Percentiles rank a stretch among this genome's conserved stretches.
Conservation (phyloP, 2,329 filamentous ascomycete species). For the Neocatenulostroma microsporum region DNA sequence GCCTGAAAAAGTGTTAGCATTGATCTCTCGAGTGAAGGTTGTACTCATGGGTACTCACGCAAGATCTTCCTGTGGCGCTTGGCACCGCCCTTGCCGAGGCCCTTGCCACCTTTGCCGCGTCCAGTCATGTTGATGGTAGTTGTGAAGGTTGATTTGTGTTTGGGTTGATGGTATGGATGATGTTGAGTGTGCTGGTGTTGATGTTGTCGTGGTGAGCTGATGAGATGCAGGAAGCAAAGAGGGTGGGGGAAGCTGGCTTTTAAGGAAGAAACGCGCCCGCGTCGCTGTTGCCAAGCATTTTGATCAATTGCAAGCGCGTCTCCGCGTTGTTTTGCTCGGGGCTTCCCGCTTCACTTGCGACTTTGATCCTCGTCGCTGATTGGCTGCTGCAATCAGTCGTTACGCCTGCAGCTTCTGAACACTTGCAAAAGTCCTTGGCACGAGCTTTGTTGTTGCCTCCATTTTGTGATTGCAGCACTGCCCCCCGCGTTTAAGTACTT, state of each 20-base stretch:
- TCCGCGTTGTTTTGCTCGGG: too few relatives aligned
- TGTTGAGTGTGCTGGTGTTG: slow-evolving; percentile 13
- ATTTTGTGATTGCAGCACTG: too few relatives aligned
- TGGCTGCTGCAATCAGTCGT: slow-evolving; percentile 3
- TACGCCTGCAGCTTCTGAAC: slow-evolving; percentile 6
- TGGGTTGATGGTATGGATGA: slow-evolving; percentile 20
- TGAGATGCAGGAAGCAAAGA: slow-evolving; percentile 11
- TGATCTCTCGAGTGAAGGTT: too few relatives aligned
- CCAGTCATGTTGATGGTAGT: slow-evolving; percentile 43
- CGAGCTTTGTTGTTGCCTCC: too few relatives aligned
- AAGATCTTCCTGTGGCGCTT: too few relatives aligned
- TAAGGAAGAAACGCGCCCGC: too few relatives aligned
- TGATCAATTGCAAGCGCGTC: too few relatives aligned
- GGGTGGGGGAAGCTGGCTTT: slow-evolving; percentile 5
- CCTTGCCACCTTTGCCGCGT: slow-evolving; percentile 90
- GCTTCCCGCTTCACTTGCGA: too few relatives aligned
- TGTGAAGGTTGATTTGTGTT: slow-evolving; percentile 15
- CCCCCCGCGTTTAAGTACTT: slow-evolving; percentile 3
- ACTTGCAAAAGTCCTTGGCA: too few relatives aligned
- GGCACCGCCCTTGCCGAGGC: slow-evolving; percentile 74
- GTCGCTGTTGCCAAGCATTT: too few relatives aligned
- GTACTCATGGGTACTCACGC: too few relatives aligned
- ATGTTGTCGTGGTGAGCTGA: slow-evolving; percentile 19
- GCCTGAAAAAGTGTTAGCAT: slow-evolving; percentile 31
- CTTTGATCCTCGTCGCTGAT: too few relatives aligned